These are phyloP conservation scores for Turnera subulata DNA, from an alignment of 345 rosid species.

Conservation along the genomic window DNA sequence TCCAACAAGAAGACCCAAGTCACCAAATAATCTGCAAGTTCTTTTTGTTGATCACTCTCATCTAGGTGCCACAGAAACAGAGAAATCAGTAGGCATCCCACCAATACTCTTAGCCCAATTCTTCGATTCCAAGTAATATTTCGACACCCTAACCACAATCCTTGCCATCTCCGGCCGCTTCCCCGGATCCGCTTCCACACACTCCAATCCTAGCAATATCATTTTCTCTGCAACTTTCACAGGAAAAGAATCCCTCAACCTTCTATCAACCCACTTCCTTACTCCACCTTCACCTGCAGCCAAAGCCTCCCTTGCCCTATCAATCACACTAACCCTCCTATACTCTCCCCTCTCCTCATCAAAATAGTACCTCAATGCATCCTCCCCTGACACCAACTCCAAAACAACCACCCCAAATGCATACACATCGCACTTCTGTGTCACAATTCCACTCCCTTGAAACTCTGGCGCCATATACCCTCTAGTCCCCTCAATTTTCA, in stretches of 20 bases:
- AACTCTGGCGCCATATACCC: constrained; percentile 57
- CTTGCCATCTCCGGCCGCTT: constrained; percentile 28
- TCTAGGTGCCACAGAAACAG: constrained; percentile 27
- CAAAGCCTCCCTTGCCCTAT: constrained; percentile 19
- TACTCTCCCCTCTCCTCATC: constrained; percentile 16
- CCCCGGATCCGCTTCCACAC: constrained; percentile 24
- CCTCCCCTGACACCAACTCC: constrained; percentile 28
- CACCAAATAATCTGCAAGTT: neutral
- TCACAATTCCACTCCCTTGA: constrained; percentile 24
- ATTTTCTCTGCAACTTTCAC: constrained; percentile 29
- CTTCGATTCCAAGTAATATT: constrained; percentile 26
- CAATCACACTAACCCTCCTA: constrained; percentile 24
- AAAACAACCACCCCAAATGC: constrained; percentile 32
- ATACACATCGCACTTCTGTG: constrained; percentile 27
- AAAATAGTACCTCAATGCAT: constrained; percentile 25
- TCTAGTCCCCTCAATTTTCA: constrained; percentile 44
- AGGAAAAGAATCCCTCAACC: constrained; percentile 30
- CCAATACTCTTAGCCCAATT: constrained; percentile 25
- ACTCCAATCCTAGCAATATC: constrained; percentile 19
- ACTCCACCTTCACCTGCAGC: constrained; percentile 10
- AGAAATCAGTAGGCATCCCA: constrained; percentile 25
- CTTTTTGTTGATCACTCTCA: neutral
- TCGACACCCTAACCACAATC: constrained; percentile 26
- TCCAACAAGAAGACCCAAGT: too few relatives aligned
- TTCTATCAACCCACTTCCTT: constrained; percentile 29